Evolutionary conservation across 352 stramenopile species (phyloP), one percentile per base, ranked within the genome.

Genomic region (Phytophthora pini): DNA sequence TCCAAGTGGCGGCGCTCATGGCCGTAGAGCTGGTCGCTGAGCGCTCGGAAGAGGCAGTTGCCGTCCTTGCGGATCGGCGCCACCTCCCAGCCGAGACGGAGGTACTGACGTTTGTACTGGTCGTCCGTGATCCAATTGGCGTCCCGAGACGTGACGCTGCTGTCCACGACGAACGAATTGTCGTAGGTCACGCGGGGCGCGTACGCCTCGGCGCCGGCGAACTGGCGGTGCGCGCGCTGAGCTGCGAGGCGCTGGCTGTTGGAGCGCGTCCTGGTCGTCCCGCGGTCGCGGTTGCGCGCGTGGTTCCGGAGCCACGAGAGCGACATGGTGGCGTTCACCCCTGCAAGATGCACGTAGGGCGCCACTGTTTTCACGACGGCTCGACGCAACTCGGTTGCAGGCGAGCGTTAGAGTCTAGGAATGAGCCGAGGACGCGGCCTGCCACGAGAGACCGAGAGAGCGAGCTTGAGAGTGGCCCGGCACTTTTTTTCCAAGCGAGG

Each of bases 11-110:
- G 73, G 10, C 56, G 51, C 50, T 87, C 74, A 34, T 72, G 70
- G 31, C 68, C 72, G 59, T 85, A 88, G 55, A 88, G 75, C 60
- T 88, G 79, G 36, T 88, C 77, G 46, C 79, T 88, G n/a, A 88
- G 68, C 11, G 77, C 72, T 39, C 79, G 77, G 55, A 88, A 88
- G 54, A 88, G 69, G 58, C 79, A 87, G 48, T 85, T 88, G 62
- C 79, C 79, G 41, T 88, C 79, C 32, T 80, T 75, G 24, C 68
- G 62, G 38, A 76, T 84, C 22, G 46, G 10, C 5, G 63, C 57
- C 31, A 88, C 55, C 40, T 61, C 32, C 79, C 79, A 88, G 2
- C 68, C 53, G 41, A 80, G 63, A 52, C 64, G 68, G 36, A 62
- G 41, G 45, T 80, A 88, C 52, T 85, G 76, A 36, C 63, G 68